These are phyloP conservation scores for Colletotrichum limetticola DNA, from an alignment of 2,329 filamentous ascomycete genomes.

Conservation along the genomic window DNA sequence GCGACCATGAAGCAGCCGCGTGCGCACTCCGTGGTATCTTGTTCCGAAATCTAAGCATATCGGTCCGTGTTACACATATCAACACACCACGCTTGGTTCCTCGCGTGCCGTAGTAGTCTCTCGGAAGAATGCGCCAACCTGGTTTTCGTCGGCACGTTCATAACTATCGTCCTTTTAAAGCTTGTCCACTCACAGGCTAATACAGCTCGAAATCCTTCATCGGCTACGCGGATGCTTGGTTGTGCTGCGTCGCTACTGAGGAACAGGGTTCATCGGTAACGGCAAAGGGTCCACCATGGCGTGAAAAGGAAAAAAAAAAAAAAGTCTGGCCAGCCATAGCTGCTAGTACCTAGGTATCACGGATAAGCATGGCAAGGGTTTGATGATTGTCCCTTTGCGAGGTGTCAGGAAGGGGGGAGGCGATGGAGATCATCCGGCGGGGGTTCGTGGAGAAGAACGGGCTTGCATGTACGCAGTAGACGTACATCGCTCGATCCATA, in stretches of 20 bases:
- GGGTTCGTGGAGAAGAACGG: background rate
- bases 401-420: slow-evolving; percentile 1
- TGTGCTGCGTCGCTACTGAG: slow-evolving; percentile 1
- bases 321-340: background rate
- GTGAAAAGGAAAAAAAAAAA: background rate
- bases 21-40: background rate
- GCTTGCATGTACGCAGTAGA: background rate
- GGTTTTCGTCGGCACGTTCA: slow-evolving; percentile 3
- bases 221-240: slow-evolving; percentile 17
- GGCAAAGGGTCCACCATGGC: background rate
- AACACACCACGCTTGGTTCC: background rate
- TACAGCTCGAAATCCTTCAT: slow-evolving; percentile 2
- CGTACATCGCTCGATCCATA: slow-evolving; percentile 8
- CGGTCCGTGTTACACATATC: background rate
- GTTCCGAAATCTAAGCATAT: background rate
- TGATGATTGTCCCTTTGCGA: background rate
- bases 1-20: background rate
- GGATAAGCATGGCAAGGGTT: slow-evolving; percentile 7
- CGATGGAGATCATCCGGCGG: slow-evolving; percentile 4
- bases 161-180: background rate
- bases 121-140: background rate
- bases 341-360: background rate
- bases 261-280: slow-evolving; percentile 1
- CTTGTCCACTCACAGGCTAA: background rate
- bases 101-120: background rate